A percentile compares a stretch with the other conserved stretches of the same genome.
Evolutionary conservation across 805 yeast species (phyloP).

Genomic region (Myxozyma sirexii): DNA sequence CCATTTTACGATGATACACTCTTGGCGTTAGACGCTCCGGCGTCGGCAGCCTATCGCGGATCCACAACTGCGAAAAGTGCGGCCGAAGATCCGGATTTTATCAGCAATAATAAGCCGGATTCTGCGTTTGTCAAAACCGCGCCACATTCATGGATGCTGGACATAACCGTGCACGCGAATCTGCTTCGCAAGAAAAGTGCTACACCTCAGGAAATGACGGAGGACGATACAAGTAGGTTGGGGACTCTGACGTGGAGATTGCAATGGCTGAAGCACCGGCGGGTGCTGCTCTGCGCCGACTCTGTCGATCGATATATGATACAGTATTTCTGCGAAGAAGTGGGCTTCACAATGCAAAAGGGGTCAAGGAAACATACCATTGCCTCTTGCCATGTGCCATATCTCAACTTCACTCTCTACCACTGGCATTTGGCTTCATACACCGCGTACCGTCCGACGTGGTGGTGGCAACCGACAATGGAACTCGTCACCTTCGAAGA

Average conservation of each 20-base stretch:
- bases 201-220: neutral
- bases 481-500: conserved; percentile 29
- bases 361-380: conserved; percentile 20
- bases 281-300: conserved; percentile 28
- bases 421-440: conserved; percentile 33
- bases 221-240: neutral
- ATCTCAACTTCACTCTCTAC: conserved; percentile 25
- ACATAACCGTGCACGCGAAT: neutral
- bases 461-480: conserved; percentile 33
- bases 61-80: neutral
- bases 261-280: conserved; percentile 25
- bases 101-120: neutral
- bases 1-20: conserved; percentile 11
- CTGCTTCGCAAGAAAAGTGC: neutral
- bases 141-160: conserved; percentile 16
- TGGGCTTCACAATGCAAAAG: neutral
- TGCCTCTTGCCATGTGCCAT: conserved; percentile 19
- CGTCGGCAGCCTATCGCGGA: neutral
- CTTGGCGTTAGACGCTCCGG: conserved; percentile 2
- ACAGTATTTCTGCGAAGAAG: conserved; percentile 28
- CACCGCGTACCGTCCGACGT: conserved; percentile 22
- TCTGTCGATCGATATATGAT: conserved; percentile 30
- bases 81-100: neutral
- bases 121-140: neutral
- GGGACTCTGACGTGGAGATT: conserved; percentile 5